Percentiles rank a stretch among this genome's conserved stretches.
Conservation (phyloP, 1,284 basidiomycete genomes). For the Veloporphyrellus conicus region DNA sequence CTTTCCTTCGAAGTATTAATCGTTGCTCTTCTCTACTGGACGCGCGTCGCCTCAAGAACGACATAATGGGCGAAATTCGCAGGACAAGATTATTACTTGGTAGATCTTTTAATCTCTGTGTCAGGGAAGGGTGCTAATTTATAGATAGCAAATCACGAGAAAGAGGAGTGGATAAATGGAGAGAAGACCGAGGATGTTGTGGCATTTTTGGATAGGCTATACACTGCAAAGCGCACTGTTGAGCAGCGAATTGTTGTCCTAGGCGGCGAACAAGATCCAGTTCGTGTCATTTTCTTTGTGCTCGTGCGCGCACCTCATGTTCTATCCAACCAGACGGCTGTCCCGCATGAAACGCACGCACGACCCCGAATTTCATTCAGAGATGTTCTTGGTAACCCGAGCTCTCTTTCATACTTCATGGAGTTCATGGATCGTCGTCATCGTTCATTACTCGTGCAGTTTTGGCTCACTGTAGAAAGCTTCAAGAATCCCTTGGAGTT, state of each 20-base stretch:
- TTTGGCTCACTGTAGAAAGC: slow-evolving; percentile 95
- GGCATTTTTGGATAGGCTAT: slow-evolving; percentile 83
- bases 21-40: slow-evolving; percentile 80
- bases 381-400: slow-evolving; percentile 81
- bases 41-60: slow-evolving; percentile 85
- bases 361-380: slow-evolving; percentile 54
- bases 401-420: slow-evolving; percentile 91
- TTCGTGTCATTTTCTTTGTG: slow-evolving; percentile 29
- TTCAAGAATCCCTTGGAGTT: slow-evolving; percentile 95
- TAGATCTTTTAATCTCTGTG: slow-evolving; percentile 25
- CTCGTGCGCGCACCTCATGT: slow-evolving; percentile 2
- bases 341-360: slow-evolving; percentile 39
- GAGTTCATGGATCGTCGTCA: slow-evolving; percentile 94
- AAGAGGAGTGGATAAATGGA: slow-evolving; percentile 79
- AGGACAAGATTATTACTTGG: slow-evolving; percentile 69
- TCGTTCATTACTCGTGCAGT: slow-evolving; percentile 84
- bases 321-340: slow-evolving; percentile 29
- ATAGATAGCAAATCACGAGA: slow-evolving; percentile 67
- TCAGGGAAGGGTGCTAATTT: slow-evolving; percentile 8
- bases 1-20: slow-evolving; percentile 81
- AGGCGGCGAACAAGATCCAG: slow-evolving; percentile 64
- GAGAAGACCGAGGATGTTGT: slow-evolving; percentile 79
- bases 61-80: slow-evolving; percentile 83
- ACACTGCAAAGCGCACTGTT: slow-evolving; percentile 80
- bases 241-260: slow-evolving; percentile 81